Evolutionary conservation across 495 filamentous ascomycete genomes (phyloP), one percentile per base, ranked within the genome.

Genomic region (Neurospora sp.): DNA sequence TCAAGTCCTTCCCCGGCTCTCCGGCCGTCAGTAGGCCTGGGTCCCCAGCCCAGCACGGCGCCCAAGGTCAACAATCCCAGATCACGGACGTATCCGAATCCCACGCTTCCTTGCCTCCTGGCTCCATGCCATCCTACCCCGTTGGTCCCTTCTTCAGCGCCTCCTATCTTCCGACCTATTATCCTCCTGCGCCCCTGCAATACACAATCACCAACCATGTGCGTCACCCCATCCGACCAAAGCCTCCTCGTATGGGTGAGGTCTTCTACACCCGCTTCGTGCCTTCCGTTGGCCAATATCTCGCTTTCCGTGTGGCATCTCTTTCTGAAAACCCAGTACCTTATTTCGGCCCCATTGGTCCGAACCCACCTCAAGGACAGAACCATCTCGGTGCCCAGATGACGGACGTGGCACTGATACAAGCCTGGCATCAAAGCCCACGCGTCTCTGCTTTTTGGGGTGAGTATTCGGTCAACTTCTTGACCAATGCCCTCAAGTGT

Each of bases 191-290:
- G 4, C 92, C 94, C 8, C 83, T 92, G 3, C 92, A 94, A 73
- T 98, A 93, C 80, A 91, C 86, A 35, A 89, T 93, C 73, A 94
- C 93, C 8, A 88, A 92, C 78, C 87, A 89, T 59, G 83, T 95
- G 35, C 90, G 94, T 4, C 96, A 98, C 79, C 96, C 96, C 0
- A 80, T 98, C 37, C 90, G 96, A 0, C 92, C 93, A 42, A 97
- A 97, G 75, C 95, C 96, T 0, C 92, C 93, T 3, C 90, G 90
- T 20, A 93, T 96, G 86, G 92, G 92, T 10, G 92, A 96, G 76
- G 89, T 91, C 14, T 93, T 99, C 77, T 99, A 99, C 81, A 89
- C 89, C 1, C 92, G 96, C 69, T 97, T 91, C 79, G 83, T 98
- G 20, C 93, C 93, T 3, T 93, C 90, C 22, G 83, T 96, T 0